Base-by-base conservation (phyloP, 345 rosid genomes). In the Clausena lansium region DNA sequence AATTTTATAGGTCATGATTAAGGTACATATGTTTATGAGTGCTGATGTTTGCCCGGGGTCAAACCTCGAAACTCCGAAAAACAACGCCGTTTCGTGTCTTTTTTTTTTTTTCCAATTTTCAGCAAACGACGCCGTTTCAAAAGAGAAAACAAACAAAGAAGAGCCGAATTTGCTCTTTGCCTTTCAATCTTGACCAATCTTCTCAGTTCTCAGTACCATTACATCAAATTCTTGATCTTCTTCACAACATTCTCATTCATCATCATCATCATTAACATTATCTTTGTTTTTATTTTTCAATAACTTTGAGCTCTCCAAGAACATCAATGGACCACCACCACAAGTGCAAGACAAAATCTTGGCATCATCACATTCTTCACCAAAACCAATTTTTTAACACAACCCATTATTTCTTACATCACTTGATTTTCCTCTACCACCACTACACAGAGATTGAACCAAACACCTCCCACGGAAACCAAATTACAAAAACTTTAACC, bases 191-290 rank as follows among this genome's bases (percentile, higher is more conserved):
- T 90, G 13, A 93, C 93, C 81, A 91, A 79, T 78, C 77, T 84
- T 83, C 94, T 84, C n/a, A n/a, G n/a, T n/a, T n/a, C n/a, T n/a
- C 77, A 95, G 78, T 59, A 82, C 76, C 55, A 78, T 73, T 17
- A 82, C 93, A 75, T 93, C 91, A 70, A 75, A 80, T 77, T 77
- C 85, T 57, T 88, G 81, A 71, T 93, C 94, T 81, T 93, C 97
- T 22, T 80, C 80, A 81, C 73, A 81, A 50, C 10, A 25, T 57
- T 79, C 83, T 47, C 79, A 81, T 64, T 67, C 86, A 52, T 83
- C 69, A 7, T 64, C 87, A 24, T 71, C 83, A 63, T 77, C 76
- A 39, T 8, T 30, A 28, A 73, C 38, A 63, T 33, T 70, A 60
- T 75, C 85, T 66, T 86, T 67, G 74, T 52, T 28, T 22, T 54